Evolutionary conservation across 768 basidiomycete species (phyloP).

Genomic region (Kwoniella shandongensis): DNA sequence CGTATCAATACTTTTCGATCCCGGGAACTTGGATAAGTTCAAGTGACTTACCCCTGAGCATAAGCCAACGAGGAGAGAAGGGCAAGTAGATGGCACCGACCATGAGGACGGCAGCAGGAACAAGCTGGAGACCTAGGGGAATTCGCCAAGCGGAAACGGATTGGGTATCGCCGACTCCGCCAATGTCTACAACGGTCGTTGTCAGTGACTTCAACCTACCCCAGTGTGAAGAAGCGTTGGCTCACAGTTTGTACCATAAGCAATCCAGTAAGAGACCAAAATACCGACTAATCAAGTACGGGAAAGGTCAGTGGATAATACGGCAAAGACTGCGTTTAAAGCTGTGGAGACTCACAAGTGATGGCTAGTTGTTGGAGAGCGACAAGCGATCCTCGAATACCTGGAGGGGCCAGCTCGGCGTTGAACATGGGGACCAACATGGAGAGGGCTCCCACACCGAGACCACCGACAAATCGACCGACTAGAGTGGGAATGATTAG

Average conservation of each 20-base stretch:
- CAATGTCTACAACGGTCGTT: slow-evolving; percentile 32
- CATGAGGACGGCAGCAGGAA: slow-evolving; percentile 70
- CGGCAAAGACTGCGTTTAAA: neutral
- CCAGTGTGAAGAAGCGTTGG: too few species aligned
- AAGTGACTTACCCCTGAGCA: slow-evolving; percentile 56
- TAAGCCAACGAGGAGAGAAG: slow-evolving; percentile 72
- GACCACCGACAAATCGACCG: slow-evolving; percentile 73
- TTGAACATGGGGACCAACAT: slow-evolving; percentile 85
- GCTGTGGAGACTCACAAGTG: slow-evolving; percentile 69
- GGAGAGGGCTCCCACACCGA: slow-evolving; percentile 76
- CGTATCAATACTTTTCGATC: neutral
- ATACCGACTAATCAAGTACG: slow-evolving; percentile 36
- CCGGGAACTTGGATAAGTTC: too few species aligned
- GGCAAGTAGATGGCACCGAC: slow-evolving; percentile 74
- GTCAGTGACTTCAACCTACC: too few species aligned
- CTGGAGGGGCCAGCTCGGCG: slow-evolving; percentile 61
- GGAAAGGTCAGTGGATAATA: neutral
- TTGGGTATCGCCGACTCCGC: slow-evolving; percentile 57
- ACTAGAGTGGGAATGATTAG: slow-evolving; percentile 20
- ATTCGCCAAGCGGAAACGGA: slow-evolving; percentile 73
- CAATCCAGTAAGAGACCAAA: slow-evolving; percentile 57
- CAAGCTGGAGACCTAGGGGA: slow-evolving; percentile 70
- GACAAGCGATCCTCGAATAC: slow-evolving; percentile 76
- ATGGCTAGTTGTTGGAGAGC: slow-evolving; percentile 80
- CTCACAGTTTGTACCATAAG: slow-evolving; percentile 63